Conservation (phyloP, 1,139 yeast genomes). For the Blastobotrys apis region DNA sequence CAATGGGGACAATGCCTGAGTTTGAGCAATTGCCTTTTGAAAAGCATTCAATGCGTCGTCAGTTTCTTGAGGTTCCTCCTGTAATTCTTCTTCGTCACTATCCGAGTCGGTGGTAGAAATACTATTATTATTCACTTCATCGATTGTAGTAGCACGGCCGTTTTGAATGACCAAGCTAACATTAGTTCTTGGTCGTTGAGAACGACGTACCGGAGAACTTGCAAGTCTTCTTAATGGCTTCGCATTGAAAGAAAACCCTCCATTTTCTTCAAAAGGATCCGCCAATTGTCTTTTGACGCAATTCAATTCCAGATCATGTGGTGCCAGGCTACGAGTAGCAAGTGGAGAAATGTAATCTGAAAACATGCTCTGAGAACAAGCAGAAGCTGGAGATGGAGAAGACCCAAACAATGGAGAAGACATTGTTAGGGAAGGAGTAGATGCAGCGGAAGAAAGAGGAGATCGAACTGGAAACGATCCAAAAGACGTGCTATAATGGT, state of each 20-base stretch:
- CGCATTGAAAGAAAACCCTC: not conserved
- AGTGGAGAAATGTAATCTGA: not conserved
- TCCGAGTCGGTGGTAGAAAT: not conserved
- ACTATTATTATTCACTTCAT: not conserved
- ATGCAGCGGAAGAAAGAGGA: conserved; percentile 5
- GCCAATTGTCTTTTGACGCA: not conserved
- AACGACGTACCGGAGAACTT: not conserved
- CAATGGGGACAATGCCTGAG: not conserved
- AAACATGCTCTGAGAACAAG: not conserved
- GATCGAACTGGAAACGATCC: not conserved
- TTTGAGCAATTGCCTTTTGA: conserved; percentile 8
- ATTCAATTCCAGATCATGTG: conserved; percentile 2
- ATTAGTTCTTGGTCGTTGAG: not conserved
- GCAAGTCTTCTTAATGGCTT: not conserved
- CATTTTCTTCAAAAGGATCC: conserved; percentile 11
- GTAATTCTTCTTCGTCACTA: conserved; percentile 1
- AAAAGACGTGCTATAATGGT: not conserved
- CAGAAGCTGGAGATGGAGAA: not conserved
- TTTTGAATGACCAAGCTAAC: conserved; percentile 12
- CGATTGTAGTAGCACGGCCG: conserved; percentile 12
- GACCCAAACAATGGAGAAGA: conserved; percentile 8
- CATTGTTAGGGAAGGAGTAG: conserved; percentile 12
- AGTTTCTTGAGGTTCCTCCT: not conserved
- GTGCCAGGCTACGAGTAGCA: conserved; percentile 2
- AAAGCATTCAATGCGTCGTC: conserved; percentile 16